Evolutionary conservation across 163 green algal species (phyloP).

Genomic region (Scenedesmus sp.): DNA sequence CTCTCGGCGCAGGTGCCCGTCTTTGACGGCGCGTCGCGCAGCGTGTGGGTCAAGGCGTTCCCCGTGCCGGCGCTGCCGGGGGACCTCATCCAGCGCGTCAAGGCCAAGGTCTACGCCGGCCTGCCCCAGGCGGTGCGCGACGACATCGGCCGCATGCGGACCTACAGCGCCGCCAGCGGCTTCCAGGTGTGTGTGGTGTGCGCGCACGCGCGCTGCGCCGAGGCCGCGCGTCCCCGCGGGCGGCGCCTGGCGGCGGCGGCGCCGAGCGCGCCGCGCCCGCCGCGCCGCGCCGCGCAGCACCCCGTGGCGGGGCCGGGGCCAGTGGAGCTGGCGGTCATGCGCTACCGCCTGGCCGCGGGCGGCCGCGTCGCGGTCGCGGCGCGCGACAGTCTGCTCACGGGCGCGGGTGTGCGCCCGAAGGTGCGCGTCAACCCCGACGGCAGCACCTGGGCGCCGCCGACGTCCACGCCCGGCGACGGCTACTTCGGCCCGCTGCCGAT

Average conservation of each 20-base stretch:
- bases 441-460: not conserved
- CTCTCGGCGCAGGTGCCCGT: not conserved
- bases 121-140: not conserved
- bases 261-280: not conserved
- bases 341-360: not conserved
- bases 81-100: constrained; percentile 5
- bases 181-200: no score
- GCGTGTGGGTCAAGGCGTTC: no score
- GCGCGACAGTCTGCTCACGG: constrained; percentile 5
- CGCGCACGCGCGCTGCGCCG: no score
- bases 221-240: no score
- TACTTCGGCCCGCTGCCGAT: constrained; percentile 15
- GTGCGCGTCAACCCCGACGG: not conserved
- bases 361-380: not conserved
- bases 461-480: not conserved
- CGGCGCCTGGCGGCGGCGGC: no score
- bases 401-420: not conserved
- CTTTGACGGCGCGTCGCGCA: not conserved
- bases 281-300: no score
- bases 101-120: not conserved
- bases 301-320: no score
- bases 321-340: constrained; percentile 30
- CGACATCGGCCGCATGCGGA: not conserved
- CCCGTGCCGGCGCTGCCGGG: constrained; percentile 1
- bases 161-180: not conserved